Evolutionary conservation across 164 flowering plant genomes (phyloP), one percentile per base, ranked within the genome.

Genomic region (Aristolochia fimbriata): DNA sequence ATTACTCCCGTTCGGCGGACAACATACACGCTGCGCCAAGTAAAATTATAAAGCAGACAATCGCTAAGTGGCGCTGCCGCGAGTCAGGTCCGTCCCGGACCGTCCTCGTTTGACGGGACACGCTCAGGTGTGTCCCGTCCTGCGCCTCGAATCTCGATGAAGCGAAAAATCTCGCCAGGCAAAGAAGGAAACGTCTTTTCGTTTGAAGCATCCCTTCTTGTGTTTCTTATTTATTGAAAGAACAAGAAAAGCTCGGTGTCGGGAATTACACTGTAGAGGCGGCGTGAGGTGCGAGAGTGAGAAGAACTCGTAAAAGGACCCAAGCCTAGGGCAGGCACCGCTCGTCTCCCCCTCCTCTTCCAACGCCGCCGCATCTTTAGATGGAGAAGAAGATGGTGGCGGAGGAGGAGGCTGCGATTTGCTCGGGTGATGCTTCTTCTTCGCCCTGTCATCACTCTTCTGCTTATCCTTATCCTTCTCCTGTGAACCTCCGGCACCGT

Each of bases 241-340:
- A 27, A 6, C 45, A n/a, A 47, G 3, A 6, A 12, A 59, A 37
- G 30, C n/a, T 25, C 2, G 37, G 46, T 16, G 15, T 22, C 19
- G 21, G 21, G 55, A 48, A 14, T 65, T 79, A 93, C 99, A 85
- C 54, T 93, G 97, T 30, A 93, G 62, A 11, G 99, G 98, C 60
- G 96, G 92, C 55, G 88, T 78, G 81, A 90, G 92, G 68, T 88
- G 86, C 19, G 97, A 79, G 49, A 93, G 89, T 23, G 99, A 90
- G 81, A 93, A 93, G 78, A 93, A 93, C 61, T 93, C 97, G 67
- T 90, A 93, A 71, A 93, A 93, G 70, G 79, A 74, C 3, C 87
- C 96, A 8, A 93, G 83, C 74, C 82, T 81, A 21, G 95, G 92
- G 63, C 76, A 80, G 6, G 91, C 78, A 57, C 81, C 80, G 74